phyloP scores from a whole-genome alignment of 1,139 yeast species.

The Starmera stellimalicola region DNA sequence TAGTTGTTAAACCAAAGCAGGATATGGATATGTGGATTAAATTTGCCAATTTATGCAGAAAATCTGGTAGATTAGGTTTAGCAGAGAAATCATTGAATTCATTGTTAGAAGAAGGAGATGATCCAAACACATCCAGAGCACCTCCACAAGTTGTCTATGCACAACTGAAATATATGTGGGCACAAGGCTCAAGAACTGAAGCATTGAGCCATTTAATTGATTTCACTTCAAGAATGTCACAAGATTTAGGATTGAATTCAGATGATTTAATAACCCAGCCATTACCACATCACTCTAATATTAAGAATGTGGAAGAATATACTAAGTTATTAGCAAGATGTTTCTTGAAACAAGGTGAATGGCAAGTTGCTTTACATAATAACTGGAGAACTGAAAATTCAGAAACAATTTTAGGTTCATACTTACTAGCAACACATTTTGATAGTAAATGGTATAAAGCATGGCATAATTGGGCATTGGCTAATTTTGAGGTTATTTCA shows the following conservation, averaged over 20 bases:
- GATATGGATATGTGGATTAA: constrained; percentile 99
- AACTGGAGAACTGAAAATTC: constrained; percentile 62
- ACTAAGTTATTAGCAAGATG: constrained; percentile 89
- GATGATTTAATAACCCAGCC: constrained; percentile 84
- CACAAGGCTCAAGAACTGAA: constrained; percentile 80
- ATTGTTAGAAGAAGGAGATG: constrained; percentile 48
- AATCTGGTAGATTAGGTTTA: constrained; percentile 82
- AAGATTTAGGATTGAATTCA: constrained; percentile 70
- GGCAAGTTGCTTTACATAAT: constrained; percentile 79
- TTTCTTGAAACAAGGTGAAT: constrained; percentile 94
- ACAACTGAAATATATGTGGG: constrained; percentile 95
- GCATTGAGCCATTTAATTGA: constrained; percentile 82
- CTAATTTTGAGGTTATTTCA: constrained; percentile 91
- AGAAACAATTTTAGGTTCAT: constrained; percentile 84
- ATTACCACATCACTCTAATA: constrained; percentile 67
- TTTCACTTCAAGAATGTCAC: constrained; percentile 85
- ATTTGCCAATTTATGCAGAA: constrained; percentile 91
- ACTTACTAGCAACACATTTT: constrained; percentile 87
- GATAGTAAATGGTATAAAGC: constrained; percentile 95
- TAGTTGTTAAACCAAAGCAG: constrained; percentile 90
- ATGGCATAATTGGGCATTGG: constrained; percentile 99
- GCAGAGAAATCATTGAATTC: constrained; percentile 88
- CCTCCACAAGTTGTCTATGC: constrained; percentile 97
- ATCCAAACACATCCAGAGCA: constrained; percentile 62
- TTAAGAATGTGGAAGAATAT: constrained; percentile 71